Evolutionary conservation across 2,329 filamentous ascomycete genomes (phyloP).

Genomic region (Aureobasidium sp.): DNA sequence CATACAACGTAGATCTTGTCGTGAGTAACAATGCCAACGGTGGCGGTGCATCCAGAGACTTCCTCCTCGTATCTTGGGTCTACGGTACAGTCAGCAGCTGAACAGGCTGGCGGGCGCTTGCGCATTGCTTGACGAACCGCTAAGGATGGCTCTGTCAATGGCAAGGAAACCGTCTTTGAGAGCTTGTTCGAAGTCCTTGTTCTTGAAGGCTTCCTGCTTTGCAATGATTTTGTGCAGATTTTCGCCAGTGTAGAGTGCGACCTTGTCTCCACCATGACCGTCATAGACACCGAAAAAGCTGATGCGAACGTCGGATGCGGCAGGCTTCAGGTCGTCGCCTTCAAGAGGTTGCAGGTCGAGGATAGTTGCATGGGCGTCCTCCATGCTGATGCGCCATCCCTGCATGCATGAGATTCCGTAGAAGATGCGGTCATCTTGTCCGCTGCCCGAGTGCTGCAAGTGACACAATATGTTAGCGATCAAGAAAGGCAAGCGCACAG

Average conservation of each 20-base stretch:
- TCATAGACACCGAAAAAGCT: slow-evolving; percentile 98
- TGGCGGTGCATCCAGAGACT: slow-evolving; percentile 94
- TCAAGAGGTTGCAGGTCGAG: slow-evolving; percentile 71
- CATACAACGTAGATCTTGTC: slow-evolving; percentile 93
- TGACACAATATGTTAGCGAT: slow-evolving; percentile 7
- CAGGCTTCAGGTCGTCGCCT: slow-evolving; percentile 47
- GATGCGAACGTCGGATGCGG: slow-evolving; percentile 63
- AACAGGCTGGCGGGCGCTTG: neutral
- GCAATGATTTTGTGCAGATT: slow-evolving; percentile 90
- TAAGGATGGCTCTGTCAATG: slow-evolving; percentile 90
- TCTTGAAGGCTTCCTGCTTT: slow-evolving; percentile 89
- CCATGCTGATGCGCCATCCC: slow-evolving; percentile 99
- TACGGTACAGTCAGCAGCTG: slow-evolving; percentile 35
- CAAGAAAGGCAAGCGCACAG: neutral
- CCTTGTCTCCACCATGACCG: slow-evolving; percentile 94
- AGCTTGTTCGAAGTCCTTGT: slow-evolving; percentile 87
- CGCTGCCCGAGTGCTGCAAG: slow-evolving; percentile 71
- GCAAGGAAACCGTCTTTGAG: slow-evolving; percentile 96
- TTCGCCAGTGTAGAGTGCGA: slow-evolving; percentile 85
- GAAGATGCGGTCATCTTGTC: slow-evolving; percentile 85
- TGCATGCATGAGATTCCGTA: slow-evolving; percentile 98
- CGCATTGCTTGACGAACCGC: slow-evolving; percentile 54
- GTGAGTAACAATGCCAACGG: slow-evolving; percentile 79
- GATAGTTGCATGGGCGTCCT: slow-evolving; percentile 85
- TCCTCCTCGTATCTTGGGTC: slow-evolving; percentile 97